phyloP scores from a whole-genome alignment of 169 alveolate genomes.

The Plasmodium sp. region DNA sequence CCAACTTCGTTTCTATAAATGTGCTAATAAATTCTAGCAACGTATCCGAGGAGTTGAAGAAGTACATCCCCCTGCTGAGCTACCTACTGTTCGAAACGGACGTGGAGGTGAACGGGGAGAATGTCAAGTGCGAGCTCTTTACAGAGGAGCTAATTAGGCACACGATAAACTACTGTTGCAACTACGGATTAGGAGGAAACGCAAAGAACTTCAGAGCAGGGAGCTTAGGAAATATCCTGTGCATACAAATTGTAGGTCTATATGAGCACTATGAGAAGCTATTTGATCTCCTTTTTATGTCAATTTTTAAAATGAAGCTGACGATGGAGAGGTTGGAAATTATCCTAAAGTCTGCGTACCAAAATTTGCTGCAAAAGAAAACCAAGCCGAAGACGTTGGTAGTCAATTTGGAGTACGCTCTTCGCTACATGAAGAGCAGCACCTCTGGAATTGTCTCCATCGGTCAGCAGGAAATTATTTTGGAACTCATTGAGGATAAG shows the following conservation, averaged over 20 bases:
- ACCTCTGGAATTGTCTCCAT: slow-evolving; percentile 29
- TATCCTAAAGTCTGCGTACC: slow-evolving; percentile 48
- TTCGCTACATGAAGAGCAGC: slow-evolving; percentile 27
- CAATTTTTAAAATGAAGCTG: slow-evolving; percentile 37
- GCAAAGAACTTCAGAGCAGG: slow-evolving; percentile 75
- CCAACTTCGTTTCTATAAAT: slow-evolving; percentile 80
- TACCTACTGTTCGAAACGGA: slow-evolving; percentile 79
- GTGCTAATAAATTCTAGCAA: slow-evolving; percentile 74
- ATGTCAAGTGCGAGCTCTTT: slow-evolving; percentile 73
- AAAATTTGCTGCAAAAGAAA: slow-evolving; percentile 70
- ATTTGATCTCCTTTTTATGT: slow-evolving; percentile 68
- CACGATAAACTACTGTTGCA: slow-evolving; percentile 78
- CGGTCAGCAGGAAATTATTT: slow-evolving; percentile 60
- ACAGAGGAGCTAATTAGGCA: slow-evolving; percentile 70
- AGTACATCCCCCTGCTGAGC: slow-evolving; percentile 76
- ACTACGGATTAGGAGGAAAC: slow-evolving; percentile 74
- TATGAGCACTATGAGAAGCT: slow-evolving; percentile 68
- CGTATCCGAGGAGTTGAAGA: slow-evolving; percentile 34
- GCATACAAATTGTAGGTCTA: slow-evolving; percentile 74
- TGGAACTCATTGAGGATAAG: slow-evolving; percentile 27
- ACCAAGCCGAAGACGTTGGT: slow-evolving; percentile 49
- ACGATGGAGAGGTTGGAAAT: slow-evolving; percentile 46
- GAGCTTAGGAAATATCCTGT: slow-evolving; percentile 55
- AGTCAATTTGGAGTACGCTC: slow-evolving; percentile 35
- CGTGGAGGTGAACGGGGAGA: slow-evolving; percentile 22